phyloP scores from a whole-genome alignment of 1,284 basidiomycete genomes.

The Amylostereum areolatum region DNA sequence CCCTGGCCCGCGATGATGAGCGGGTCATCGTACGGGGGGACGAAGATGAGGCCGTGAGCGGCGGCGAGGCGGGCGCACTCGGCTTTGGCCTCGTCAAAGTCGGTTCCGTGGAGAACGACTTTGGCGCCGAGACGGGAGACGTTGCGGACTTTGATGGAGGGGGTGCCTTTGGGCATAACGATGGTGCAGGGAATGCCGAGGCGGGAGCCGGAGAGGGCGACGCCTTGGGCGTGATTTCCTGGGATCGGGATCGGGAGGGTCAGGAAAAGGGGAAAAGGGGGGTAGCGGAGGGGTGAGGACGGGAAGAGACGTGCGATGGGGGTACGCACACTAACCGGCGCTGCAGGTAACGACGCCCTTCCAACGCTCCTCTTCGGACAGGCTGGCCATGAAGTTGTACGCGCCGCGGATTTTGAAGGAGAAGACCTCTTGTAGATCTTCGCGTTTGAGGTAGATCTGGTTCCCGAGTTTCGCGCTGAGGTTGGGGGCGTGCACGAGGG shows the following conservation, averaged over 20 bases:
- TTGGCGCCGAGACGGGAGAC: conserved; percentile 92
- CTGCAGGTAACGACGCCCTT: conserved; percentile 98
- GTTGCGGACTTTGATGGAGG: conserved; percentile 94
- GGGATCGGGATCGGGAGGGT: conserved; percentile 10
- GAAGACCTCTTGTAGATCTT: conserved; percentile 96
- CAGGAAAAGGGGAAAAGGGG: conserved; percentile 5
- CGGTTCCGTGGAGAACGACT: conserved; percentile 85
- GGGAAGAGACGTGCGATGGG: conserved; percentile 9
- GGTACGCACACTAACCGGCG: conserved; percentile 78
- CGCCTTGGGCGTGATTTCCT: conserved; percentile 99
- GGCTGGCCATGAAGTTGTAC: conserved; percentile 97
- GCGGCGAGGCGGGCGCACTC: conserved; percentile 87
- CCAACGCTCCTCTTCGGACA: conserved; percentile 87
- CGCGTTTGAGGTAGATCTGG: conserved; percentile 92
- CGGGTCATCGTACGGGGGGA: conserved; percentile 98
- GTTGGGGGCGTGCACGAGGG: conserved; percentile 81
- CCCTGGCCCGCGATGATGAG: conserved; percentile 97
- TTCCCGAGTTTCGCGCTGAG: conserved; percentile 87
- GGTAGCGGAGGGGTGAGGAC: conserved; percentile 7
- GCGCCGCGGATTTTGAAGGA: conserved; percentile 98
- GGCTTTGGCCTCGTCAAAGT: conserved; percentile 96
- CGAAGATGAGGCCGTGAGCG: conserved; percentile 78
- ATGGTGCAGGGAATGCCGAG: conserved; percentile 94
- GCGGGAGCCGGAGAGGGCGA: conserved; percentile 86
- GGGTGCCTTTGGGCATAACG: conserved; percentile 96